Evolutionary conservation across 2,329 filamentous ascomycete species (phyloP).

Genomic region (Ceratocystis ficicola): DNA sequence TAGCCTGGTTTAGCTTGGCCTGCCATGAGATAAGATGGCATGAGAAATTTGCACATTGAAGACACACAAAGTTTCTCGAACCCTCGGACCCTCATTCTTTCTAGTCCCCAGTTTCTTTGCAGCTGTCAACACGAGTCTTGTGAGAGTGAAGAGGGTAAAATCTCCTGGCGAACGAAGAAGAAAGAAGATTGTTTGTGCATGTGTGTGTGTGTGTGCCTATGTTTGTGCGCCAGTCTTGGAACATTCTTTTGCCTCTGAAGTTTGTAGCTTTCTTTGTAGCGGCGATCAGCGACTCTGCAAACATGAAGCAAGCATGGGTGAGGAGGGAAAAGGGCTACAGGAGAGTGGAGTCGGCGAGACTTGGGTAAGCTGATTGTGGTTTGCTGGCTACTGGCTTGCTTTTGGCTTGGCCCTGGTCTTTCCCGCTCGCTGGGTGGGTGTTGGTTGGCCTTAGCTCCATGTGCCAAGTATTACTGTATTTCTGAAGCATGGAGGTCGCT

Average conservation of each 20-base stretch:
- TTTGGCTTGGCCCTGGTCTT: neutral
- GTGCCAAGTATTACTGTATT: neutral
- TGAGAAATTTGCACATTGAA: neutral
- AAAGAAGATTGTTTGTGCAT: neutral
- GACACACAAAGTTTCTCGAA: neutral
- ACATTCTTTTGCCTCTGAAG: neutral
- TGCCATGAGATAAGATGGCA: neutral
- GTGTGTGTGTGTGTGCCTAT: neutral
- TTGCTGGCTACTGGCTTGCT: neutral
- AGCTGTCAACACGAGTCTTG: neutral
- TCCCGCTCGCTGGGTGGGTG: neutral
- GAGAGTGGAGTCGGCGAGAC: neutral
- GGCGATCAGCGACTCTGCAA: neutral
- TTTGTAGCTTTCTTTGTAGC: neutral
- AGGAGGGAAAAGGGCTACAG: neutral
- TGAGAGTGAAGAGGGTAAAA: neutral
- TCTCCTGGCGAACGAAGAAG: neutral
- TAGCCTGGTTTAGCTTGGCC: neutral
- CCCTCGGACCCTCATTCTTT: neutral
- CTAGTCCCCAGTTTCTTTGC: too few relatives aligned
- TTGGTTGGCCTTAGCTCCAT: conserved; percentile 2
- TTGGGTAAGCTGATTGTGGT: neutral
- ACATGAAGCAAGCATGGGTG: neutral
- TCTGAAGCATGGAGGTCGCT: neutral
- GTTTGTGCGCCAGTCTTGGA: neutral